A percentile compares a stretch with the other conserved stretches of the same genome.
phyloP scores from a whole-genome alignment of 768 basidiomycete genomes.

The Lactifluus rugatus region DNA sequence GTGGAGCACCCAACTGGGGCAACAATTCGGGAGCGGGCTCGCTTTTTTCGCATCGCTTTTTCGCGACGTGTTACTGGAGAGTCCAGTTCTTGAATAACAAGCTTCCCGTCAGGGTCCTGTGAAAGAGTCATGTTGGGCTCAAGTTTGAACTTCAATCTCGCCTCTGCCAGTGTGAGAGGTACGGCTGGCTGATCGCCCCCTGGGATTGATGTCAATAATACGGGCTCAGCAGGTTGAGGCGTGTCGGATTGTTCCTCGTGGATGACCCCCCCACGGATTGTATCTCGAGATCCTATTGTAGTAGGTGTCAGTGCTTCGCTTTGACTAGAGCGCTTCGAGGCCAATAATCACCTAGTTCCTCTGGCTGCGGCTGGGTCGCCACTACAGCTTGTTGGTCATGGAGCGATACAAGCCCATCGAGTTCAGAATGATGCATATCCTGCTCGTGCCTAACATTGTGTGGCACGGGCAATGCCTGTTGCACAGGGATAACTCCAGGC shows the following conservation, averaged over 20 bases:
- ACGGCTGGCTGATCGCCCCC: not conserved
- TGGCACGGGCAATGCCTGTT: not conserved
- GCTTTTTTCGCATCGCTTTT: conserved; percentile 41
- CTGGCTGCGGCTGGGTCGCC: not conserved
- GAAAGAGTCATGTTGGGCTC: conserved; percentile 20
- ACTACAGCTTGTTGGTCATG: not conserved
- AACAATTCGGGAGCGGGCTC: conserved; percentile 13
- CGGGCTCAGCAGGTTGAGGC: not conserved
- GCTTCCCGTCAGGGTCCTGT: conserved; percentile 34
- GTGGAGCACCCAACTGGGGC: conserved; percentile 10
- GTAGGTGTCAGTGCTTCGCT: not conserved
- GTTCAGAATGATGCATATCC: not conserved
- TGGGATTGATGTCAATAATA: not conserved
- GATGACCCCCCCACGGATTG: not conserved
- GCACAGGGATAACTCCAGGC: conserved; percentile 11
- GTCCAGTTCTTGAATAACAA: conserved; percentile 64
- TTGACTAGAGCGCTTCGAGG: not conserved
- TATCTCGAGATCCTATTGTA: not conserved
- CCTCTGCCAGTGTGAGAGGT: conserved; percentile 7
- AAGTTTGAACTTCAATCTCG: conserved; percentile 3
- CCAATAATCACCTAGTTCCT: not conserved
- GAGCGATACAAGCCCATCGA: not conserved
- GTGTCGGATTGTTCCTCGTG: not conserved
- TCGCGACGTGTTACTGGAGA: conserved; percentile 57
- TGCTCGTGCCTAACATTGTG: not conserved